These are phyloP conservation scores for Fusarium ramigenum DNA, from an alignment of 2,329 filamentous ascomycete species.

Conservation along the genomic window DNA sequence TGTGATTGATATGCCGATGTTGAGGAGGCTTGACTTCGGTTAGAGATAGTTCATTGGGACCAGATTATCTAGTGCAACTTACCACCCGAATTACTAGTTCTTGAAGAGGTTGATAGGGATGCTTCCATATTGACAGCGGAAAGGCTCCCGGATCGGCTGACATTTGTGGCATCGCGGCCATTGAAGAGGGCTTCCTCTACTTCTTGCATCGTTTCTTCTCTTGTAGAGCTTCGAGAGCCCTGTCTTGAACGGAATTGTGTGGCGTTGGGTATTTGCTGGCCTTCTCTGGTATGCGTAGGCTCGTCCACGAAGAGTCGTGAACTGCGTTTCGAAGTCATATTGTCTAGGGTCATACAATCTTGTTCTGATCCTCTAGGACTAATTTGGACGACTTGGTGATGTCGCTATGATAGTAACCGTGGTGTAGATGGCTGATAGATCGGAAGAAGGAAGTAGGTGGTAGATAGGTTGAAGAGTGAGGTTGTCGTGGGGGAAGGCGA, in stretches of 20 bases:
- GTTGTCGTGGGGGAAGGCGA: conserved; percentile 21
- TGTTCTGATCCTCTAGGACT: not conserved
- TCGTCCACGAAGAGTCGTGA: conserved; percentile 37
- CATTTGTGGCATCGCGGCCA: conserved; percentile 23
- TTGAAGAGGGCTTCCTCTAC: conserved; percentile 38
- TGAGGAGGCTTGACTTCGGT: conserved; percentile 30
- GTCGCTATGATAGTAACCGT: not conserved
- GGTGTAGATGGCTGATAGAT: not conserved
- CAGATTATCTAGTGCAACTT: not conserved
- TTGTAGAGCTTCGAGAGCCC: conserved; percentile 44
- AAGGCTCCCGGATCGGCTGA: conserved; percentile 32
- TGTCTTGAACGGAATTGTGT: conserved; percentile 43
- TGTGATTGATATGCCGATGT: conserved; percentile 19
- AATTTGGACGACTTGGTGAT: not conserved
- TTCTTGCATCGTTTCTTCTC: conserved; percentile 43
- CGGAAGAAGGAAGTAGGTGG: conserved; percentile 9
- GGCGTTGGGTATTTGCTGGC: conserved; percentile 12
- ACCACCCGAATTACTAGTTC: conserved; percentile 33
- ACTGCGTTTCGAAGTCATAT: conserved; percentile 39
- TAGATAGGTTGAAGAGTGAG: conserved; percentile 10
- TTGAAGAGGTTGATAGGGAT: conserved; percentile 17
- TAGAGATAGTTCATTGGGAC: not conserved
- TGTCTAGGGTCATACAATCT: conserved; percentile 8
- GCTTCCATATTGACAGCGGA: conserved; percentile 16
- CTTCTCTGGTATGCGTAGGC: conserved; percentile 9